phyloP scores from a whole-genome alignment of 2,329 filamentous ascomycete species.

The Xylaria hypoxylon region DNA sequence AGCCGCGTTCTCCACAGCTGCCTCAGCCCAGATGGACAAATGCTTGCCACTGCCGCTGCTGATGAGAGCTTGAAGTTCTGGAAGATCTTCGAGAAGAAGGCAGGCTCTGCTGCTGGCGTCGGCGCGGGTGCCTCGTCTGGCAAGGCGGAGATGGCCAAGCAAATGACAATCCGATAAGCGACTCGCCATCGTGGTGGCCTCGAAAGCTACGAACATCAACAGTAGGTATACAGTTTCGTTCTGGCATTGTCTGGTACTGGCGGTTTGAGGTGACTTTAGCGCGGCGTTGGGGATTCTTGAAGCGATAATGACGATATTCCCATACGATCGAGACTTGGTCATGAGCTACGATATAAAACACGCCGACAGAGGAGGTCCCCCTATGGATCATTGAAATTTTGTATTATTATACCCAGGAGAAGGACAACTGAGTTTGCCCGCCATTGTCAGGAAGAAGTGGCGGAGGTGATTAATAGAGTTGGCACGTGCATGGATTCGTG shows the following conservation, averaged over 20 bases:
- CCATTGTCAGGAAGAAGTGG: slow-evolving; percentile 13
- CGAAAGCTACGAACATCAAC: slow-evolving; percentile 43
- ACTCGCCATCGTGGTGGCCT: slow-evolving; percentile 39
- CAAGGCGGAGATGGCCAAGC: slow-evolving; percentile 90
- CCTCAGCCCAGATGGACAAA: slow-evolving; percentile 96
- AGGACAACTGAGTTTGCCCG: slow-evolving; percentile 25
- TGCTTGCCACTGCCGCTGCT: slow-evolving; percentile 94
- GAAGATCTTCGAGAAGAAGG: slow-evolving; percentile 99
- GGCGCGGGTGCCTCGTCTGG: slow-evolving; percentile 75
- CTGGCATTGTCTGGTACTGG: slow-evolving; percentile 48
- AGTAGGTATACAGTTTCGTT: slow-evolving; percentile 50
- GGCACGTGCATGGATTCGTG: background rate
- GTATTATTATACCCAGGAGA: slow-evolving; percentile 38
- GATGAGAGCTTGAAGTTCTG: slow-evolving; percentile 99
- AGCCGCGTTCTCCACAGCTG: slow-evolving; percentile 96
- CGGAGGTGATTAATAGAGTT: slow-evolving; percentile 1
- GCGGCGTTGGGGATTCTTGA: slow-evolving; percentile 46
- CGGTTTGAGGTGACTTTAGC: slow-evolving; percentile 48
- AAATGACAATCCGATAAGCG: slow-evolving; percentile 87
- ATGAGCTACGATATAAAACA: slow-evolving; percentile 44
- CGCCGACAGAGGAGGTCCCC: slow-evolving; percentile 34
- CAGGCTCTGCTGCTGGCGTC: slow-evolving; percentile 75
- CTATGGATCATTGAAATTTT: slow-evolving; percentile 36
- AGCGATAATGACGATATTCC: slow-evolving; percentile 39
- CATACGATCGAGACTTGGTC: slow-evolving; percentile 43